Evolutionary conservation across 2,329 filamentous ascomycete species (phyloP), one percentile per base, ranked within the genome.

Genomic region (Macrophomina tecta): DNA sequence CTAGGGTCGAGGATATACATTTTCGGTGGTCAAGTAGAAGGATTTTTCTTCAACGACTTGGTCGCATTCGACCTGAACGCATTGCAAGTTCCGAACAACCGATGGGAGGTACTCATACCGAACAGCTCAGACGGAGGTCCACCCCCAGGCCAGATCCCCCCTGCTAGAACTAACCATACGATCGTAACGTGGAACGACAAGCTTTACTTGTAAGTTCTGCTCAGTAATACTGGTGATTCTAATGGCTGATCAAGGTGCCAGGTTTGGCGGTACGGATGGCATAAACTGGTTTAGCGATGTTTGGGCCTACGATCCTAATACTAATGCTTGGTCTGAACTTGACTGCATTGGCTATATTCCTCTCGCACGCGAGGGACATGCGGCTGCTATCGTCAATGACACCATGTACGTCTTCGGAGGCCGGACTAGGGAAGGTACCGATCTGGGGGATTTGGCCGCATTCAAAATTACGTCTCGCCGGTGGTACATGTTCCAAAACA

Each of bases 401-500:
- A 95, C 97, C 68, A 99, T 99, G 96, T 99, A 99, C 81, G 89
- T 99, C 69, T 99, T 99, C 78, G 96, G 96, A 72, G 95, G 95
- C 52, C 91, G 95, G 68, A 97, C 93, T 0, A 93, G 97, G 75
- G 94, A 98, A 72, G 95, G 95, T 1, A 88, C 90, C 34, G 95
- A 99, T 76, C 83, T 99, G 4, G 95, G 94, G 40, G 95, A 99
- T 78, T 84, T 99, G 51, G 94, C 95, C 2, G 95, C 95, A 9
- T 92, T 92, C 78, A 85, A 89, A 60, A 92, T 92, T 72, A 88
- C 90, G 0, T 93, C 93, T 11, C 89, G 92, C 70, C 88, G 95
- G 68, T 99, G 95, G 95, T 99, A 98, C 78, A 99, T 95, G 42
- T 99, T 99, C 80, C 95, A 99, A 76, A 99, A 99, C 76, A 99